Conservation (phyloP, 2,329 filamentous ascomycete genomes). For the Albifimbria verrucaria region DNA sequence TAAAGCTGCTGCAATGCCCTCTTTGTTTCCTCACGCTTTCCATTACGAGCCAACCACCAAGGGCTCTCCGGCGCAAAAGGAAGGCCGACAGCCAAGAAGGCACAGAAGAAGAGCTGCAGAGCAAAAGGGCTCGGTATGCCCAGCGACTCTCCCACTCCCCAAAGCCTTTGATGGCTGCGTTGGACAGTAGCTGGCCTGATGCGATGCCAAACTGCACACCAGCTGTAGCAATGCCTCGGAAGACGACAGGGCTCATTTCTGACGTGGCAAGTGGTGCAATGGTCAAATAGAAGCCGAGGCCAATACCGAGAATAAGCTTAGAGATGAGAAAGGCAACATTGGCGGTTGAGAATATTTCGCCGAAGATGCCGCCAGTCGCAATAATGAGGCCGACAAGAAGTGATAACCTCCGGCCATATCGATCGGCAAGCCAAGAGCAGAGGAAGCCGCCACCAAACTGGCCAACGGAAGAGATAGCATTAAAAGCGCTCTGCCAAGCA, state of each 20-base stretch:
- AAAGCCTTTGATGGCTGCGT: constrained; percentile 54
- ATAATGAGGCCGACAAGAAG: constrained; percentile 13
- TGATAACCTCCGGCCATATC: constrained; percentile 18
- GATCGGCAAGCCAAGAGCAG: not conserved
- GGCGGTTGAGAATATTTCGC: constrained; percentile 28
- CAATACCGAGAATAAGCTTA: constrained; percentile 42
- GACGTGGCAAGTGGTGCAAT: constrained; percentile 43
- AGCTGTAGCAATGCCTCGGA: constrained; percentile 45
- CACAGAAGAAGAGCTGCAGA: not conserved
- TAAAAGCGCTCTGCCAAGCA: constrained; percentile 42
- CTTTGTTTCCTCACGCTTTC: constrained; percentile 26
- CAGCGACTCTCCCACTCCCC: constrained; percentile 21
- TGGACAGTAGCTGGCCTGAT: constrained; percentile 54
- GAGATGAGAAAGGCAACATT: constrained; percentile 39
- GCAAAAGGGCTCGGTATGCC: no score
- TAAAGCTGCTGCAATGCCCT: constrained; percentile 12
- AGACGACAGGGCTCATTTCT: constrained; percentile 42
- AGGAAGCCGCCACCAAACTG: constrained; percentile 15
- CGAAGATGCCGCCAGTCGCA: constrained; percentile 28
- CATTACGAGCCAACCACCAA: constrained; percentile 35
- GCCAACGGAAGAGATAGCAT: constrained; percentile 35
- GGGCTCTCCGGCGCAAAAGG: constrained; percentile 24
- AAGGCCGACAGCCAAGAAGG: not conserved
- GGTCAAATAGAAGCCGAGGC: constrained; percentile 45
- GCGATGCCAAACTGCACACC: constrained; percentile 49